A percentile compares a stretch with the other conserved stretches of the same genome.
These are phyloP conservation scores for Lentinula sp. DNA, from an alignment of 768 basidiomycete genomes.

Conservation along the genomic window DNA sequence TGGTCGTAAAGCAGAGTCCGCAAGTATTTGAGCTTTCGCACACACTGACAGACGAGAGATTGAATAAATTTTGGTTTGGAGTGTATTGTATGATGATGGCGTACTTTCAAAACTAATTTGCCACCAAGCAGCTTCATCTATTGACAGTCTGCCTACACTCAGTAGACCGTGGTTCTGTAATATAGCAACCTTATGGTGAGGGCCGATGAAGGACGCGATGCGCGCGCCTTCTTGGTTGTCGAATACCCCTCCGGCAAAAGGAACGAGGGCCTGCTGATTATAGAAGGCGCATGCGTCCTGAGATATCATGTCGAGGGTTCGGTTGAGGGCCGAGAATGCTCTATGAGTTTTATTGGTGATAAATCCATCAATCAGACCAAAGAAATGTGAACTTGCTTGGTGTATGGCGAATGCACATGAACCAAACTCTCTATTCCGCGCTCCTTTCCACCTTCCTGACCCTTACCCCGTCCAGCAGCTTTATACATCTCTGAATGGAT, in stretches of 20 bases:
- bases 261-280: constrained; percentile 2
- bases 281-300: constrained; percentile 27
- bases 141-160: constrained; percentile 1
- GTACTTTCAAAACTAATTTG: background rate
- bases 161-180: background rate
- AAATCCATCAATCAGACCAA: background rate
- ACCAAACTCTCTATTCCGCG: background rate
- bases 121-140: constrained; percentile 4
- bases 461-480: background rate
- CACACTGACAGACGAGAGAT: background rate
- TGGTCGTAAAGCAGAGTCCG: background rate
- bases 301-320: constrained; percentile 23
- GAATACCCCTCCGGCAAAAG: constrained; percentile 1
- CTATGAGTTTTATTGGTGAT: constrained; percentile 6
- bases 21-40: constrained; percentile 3
- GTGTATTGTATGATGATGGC: background rate
- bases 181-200: constrained; percentile 1
- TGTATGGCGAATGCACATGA: constrained; percentile 3
- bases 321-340: constrained; percentile 29
- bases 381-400: background rate
- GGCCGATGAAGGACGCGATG: background rate
- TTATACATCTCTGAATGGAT: constrained; percentile 1
- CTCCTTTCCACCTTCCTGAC: background rate
- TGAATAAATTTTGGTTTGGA: background rate
- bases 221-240: constrained; percentile 5